Conservation (phyloP, 257 asterid species). For the Nicotiana tomentosiformis region DNA sequence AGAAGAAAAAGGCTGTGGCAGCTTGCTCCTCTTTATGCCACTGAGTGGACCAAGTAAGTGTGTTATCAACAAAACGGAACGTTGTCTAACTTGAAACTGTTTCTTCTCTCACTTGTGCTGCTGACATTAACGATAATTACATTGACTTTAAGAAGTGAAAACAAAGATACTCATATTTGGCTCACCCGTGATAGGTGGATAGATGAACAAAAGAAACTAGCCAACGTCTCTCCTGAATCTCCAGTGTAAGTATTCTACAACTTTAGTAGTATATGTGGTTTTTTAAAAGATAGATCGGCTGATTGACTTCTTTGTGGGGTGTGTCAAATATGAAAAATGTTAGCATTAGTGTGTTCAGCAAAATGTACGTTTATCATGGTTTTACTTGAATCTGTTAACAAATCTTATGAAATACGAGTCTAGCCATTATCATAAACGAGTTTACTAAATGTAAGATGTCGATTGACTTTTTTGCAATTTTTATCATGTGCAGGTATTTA, state of each 20-base stretch:
- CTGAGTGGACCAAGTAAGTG: constrained; percentile 83
- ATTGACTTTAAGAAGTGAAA: neutral
- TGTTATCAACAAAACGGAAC: neutral
- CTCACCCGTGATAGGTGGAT: constrained; percentile 63
- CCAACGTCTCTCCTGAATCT: constrained; percentile 77
- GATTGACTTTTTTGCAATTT: neutral
- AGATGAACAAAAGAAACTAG: constrained; percentile 83
- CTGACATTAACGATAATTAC: neutral
- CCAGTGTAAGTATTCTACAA: constrained; percentile 67
- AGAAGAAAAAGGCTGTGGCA: constrained; percentile 87
- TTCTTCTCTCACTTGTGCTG: neutral
- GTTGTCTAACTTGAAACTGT: neutral
- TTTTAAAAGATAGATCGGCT: neutral
- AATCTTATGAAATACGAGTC: neutral
- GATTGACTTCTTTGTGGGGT: neutral
- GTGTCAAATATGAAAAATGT: neutral
- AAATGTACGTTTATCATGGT: neutral
- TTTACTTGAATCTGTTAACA: neutral
- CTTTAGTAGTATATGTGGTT: neutral
- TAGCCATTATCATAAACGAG: neutral
- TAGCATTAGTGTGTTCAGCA: neutral
- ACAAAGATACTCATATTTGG: constrained; percentile 3
- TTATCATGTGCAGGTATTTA: constrained; percentile 48
- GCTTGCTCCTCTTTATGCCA: constrained; percentile 52
- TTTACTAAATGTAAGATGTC: neutral